A percentile compares a stretch with the other conserved stretches of the same genome.
phyloP scores from a whole-genome alignment of 305 asterid genomes.

The Rubia tinctorum region DNA sequence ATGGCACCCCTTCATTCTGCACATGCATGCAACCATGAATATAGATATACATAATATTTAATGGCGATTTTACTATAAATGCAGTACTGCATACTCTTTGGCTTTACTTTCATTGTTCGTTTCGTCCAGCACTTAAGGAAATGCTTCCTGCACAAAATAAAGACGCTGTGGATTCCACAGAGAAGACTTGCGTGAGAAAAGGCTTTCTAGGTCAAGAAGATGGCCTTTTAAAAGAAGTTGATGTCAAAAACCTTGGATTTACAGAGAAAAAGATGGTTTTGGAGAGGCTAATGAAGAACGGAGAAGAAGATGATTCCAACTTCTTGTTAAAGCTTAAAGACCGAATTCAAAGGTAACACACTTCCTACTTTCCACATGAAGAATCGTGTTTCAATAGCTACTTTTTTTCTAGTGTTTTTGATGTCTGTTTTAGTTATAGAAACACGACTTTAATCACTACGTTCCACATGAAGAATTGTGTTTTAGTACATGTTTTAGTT shows the following conservation, averaged over 20 bases:
- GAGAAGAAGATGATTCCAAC: constrained; percentile 40
- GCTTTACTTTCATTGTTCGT: neutral
- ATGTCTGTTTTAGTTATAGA: neutral
- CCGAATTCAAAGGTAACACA: constrained; percentile 47
- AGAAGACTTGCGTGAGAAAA: constrained; percentile 24
- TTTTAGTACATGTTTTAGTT: neutral
- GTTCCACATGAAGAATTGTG: too few species aligned
- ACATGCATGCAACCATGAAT: neutral
- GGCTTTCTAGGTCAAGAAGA: constrained; percentile 19
- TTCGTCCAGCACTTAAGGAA: neutral
- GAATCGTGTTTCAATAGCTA: too few species aligned
- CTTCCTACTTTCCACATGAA: too few species aligned
- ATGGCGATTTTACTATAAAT: too few species aligned
- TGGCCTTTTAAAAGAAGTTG: constrained; percentile 25
- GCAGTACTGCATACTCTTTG: too few species aligned
- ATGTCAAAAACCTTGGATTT: constrained; percentile 17
- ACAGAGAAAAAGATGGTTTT: constrained; percentile 18
- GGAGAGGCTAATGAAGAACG: constrained; percentile 19
- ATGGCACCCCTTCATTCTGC: neutral
- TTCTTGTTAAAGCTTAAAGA: constrained; percentile 58
- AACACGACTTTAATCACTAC: neutral
- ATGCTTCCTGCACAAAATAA: constrained; percentile 3
- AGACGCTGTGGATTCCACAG: constrained; percentile 20
- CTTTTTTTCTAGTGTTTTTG: neutral
- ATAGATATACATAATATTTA: too few species aligned